Percentiles rank a stretch among this genome's conserved stretches.
These are phyloP conservation scores for Euphorbia corollata DNA, from an alignment of 441 rosid genomes.

Conservation along the genomic window DNA sequence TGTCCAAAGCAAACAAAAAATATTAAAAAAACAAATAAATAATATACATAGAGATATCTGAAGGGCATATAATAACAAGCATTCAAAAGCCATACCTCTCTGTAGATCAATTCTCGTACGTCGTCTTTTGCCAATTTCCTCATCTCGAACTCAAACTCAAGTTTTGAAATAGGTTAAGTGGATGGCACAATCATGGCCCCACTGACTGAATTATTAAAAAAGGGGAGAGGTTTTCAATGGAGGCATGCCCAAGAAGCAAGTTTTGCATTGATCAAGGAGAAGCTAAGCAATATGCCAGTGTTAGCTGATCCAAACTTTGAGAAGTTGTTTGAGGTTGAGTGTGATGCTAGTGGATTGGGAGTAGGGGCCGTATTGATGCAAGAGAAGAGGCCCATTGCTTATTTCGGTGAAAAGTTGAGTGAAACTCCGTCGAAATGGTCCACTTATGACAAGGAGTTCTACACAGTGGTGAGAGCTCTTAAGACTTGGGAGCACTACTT, in stretches of 20 bases:
- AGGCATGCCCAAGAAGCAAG: too few relatives aligned
- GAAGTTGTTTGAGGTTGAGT: not conserved
- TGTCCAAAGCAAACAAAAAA: conserved; percentile 26
- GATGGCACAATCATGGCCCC: conserved; percentile 23
- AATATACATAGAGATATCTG: conserved; percentile 8
- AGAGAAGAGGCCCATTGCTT: not conserved
- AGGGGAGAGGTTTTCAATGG: too few relatives aligned
- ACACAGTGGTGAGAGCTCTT: not conserved
- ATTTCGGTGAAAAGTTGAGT: not conserved
- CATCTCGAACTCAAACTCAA: conserved; percentile 98
- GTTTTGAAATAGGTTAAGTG: conserved; percentile 80
- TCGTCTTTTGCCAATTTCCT: conserved; percentile 85
- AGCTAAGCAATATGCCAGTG: not conserved
- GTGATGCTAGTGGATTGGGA: not conserved
- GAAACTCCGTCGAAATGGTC: not conserved
- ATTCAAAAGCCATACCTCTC: conserved; percentile 57
- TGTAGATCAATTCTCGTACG: conserved; percentile 89
- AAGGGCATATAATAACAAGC: conserved; percentile 12
- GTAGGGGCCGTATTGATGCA: not conserved
- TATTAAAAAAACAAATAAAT: conserved; percentile 10
- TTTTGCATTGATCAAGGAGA: not conserved
- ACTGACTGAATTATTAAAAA: too few relatives aligned
- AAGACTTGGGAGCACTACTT: not conserved
- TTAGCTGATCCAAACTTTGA: not conserved
- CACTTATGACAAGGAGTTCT: not conserved